Evolutionary conservation across 2,329 filamentous ascomycete species (phyloP).

Genomic region (Emmonsiellopsis sp.): DNA sequence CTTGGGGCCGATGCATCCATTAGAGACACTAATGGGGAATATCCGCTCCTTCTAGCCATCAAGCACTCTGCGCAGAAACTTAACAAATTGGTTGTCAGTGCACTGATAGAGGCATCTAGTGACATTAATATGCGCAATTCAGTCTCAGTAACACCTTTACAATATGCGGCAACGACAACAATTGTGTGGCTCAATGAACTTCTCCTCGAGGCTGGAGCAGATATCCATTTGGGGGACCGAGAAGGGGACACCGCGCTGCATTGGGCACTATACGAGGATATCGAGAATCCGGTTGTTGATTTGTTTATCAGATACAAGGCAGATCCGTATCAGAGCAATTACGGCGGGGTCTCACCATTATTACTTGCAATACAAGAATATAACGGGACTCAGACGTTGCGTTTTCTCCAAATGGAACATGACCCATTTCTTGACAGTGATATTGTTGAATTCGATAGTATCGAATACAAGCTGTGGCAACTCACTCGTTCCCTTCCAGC

Average conservation of each 20-base stretch:
- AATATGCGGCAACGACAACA: background rate
- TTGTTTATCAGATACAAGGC: background rate
- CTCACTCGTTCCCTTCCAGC: no score
- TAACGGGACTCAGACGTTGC: no score
- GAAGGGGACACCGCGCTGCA: background rate
- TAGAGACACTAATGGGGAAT: background rate
- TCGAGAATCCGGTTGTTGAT: background rate
- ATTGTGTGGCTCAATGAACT: background rate
- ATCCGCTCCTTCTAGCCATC: background rate
- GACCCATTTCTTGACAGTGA: no score
- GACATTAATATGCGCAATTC: background rate
- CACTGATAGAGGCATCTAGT: background rate
- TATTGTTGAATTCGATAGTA: no score
- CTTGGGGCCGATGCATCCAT: background rate
- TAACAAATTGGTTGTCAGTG: background rate
- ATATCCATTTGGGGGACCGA: background rate
- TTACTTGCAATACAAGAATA: background rate
- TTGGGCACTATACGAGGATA: background rate
- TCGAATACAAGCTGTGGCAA: background rate
- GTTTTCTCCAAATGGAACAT: background rate
- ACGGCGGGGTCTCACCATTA: background rate
- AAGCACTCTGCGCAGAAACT: background rate
- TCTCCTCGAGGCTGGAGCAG: background rate
- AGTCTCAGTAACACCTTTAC: background rate
- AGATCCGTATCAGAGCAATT: background rate